These are phyloP conservation scores for Fonsecaea pugnacius DNA, from an alignment of 2,329 filamentous ascomycete species.

Conservation along the genomic window DNA sequence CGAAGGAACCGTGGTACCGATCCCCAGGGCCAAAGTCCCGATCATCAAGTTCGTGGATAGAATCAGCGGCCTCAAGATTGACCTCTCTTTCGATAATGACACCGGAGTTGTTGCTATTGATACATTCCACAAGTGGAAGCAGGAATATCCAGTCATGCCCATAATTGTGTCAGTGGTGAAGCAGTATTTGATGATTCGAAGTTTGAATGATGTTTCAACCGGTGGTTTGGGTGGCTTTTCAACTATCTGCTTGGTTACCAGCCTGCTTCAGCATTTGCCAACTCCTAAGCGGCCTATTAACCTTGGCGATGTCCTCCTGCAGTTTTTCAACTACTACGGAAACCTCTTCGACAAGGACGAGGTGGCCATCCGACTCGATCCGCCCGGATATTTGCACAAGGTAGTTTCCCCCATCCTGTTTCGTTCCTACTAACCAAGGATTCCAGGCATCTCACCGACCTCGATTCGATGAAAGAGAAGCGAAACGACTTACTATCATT, in stretches of 20 bases:
- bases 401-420: slow-evolving; percentile 47
- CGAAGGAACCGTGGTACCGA: slow-evolving; percentile 65
- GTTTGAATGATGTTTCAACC: slow-evolving; percentile 85
- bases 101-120: slow-evolving; percentile 78
- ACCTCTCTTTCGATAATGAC: slow-evolving; percentile 92
- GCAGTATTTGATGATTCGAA: slow-evolving; percentile 87
- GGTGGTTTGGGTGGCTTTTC: slow-evolving; percentile 94
- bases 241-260: slow-evolving; percentile 90
- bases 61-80: slow-evolving; percentile 78
- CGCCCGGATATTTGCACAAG: slow-evolving; percentile 77
- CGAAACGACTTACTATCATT: slow-evolving; percentile 77
- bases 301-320: slow-evolving; percentile 78
- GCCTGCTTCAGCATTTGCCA: slow-evolving; percentile 80
- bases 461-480: slow-evolving; percentile 60
- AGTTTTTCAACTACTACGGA: slow-evolving; percentile 89
- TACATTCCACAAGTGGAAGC: slow-evolving; percentile 81
- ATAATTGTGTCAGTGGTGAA: slow-evolving; percentile 86
- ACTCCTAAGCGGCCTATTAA: slow-evolving; percentile 57
- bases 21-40: slow-evolving; percentile 79
- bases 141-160: slow-evolving; percentile 80
- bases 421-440: slow-evolving; percentile 20
- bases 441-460: slow-evolving; percentile 31
- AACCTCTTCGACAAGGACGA: slow-evolving; percentile 73
- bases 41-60: slow-evolving; percentile 88
- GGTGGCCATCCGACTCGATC: slow-evolving; percentile 75